Conservation (phyloP, 2,329 filamentous ascomycete genomes). For the Colletotrichum sp. region DNA sequence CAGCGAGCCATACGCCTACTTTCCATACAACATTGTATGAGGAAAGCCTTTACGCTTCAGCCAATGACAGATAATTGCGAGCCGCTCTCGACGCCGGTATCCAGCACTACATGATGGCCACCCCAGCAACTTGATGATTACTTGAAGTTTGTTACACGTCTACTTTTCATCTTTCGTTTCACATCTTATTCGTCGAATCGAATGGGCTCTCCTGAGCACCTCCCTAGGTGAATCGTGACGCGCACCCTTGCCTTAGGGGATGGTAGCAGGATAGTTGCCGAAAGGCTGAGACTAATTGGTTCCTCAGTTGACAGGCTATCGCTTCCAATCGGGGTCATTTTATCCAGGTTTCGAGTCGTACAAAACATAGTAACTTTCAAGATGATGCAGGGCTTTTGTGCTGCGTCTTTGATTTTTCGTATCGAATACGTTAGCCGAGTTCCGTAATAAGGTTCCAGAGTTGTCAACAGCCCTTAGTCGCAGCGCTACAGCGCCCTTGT, state of each 20-base stretch:
- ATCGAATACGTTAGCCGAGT: neutral
- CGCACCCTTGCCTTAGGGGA: neutral
- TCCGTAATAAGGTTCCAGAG: neutral
- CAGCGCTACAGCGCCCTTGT: neutral
- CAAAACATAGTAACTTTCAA: neutral
- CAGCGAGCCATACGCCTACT: neutral
- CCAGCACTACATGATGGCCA: neutral
- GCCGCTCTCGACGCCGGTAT: neutral
- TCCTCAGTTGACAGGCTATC: neutral
- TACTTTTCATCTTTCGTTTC: neutral
- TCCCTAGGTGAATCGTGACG: neutral
- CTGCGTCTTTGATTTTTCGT: neutral
- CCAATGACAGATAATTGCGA: neutral
- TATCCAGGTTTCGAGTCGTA: neutral
- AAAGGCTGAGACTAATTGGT: neutral
- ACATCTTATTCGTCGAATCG: neutral
- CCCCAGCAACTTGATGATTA: neutral
- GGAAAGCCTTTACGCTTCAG: neutral
- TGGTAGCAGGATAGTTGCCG: neutral
- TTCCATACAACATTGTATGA: neutral
- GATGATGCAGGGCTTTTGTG: neutral
- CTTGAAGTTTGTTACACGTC: neutral
- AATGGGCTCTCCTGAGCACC: neutral
- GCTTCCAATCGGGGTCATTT: neutral
- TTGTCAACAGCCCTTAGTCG: neutral